Conservation (phyloP, 2,329 filamentous ascomycete genomes). For the Plectosphaerella sp. region DNA sequence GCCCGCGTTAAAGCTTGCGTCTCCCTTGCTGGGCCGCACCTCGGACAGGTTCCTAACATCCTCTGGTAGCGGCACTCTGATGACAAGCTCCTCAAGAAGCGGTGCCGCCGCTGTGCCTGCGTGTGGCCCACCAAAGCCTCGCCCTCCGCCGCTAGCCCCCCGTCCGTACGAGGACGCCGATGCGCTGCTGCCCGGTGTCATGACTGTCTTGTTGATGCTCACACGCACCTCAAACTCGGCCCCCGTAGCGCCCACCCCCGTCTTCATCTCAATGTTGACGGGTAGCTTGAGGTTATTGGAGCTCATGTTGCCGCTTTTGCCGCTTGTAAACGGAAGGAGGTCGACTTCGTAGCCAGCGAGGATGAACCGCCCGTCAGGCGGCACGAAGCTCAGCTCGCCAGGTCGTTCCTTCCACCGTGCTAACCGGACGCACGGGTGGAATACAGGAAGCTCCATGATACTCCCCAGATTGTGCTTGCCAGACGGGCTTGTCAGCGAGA, state of each 20-base stretch:
- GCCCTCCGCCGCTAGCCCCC: constrained; percentile 28
- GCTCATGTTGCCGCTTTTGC: constrained; percentile 48
- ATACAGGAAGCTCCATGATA: constrained; percentile 83
- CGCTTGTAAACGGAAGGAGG: constrained; percentile 66
- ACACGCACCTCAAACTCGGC: constrained; percentile 87
- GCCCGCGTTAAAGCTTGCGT: constrained; percentile 74
- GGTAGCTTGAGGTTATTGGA: constrained; percentile 72
- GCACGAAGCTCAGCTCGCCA: constrained; percentile 91
- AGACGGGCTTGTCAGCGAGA: constrained; percentile 75
- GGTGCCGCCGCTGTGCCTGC: constrained; percentile 54
- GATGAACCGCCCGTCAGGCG: constrained; percentile 90
- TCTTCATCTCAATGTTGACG: constrained; percentile 75
- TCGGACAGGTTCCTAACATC: constrained; percentile 81
- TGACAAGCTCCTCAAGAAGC: constrained; percentile 68
- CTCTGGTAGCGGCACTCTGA: constrained; percentile 74
- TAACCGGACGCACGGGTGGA: constrained; percentile 90
- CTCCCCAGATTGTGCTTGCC: constrained; percentile 71
- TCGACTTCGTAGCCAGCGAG: constrained; percentile 94
- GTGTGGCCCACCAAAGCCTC: constrained; percentile 41
- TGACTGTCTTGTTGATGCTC: constrained; percentile 63
- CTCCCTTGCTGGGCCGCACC: constrained; percentile 74
- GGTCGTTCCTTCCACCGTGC: constrained; percentile 86
- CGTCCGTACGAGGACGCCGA: constrained; percentile 30
- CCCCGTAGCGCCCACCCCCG: constrained; percentile 68
- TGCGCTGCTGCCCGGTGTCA: constrained; percentile 30